These are phyloP conservation scores for Poronia punctata DNA, from an alignment of 495 filamentous ascomycete species.

Conservation along the genomic window DNA sequence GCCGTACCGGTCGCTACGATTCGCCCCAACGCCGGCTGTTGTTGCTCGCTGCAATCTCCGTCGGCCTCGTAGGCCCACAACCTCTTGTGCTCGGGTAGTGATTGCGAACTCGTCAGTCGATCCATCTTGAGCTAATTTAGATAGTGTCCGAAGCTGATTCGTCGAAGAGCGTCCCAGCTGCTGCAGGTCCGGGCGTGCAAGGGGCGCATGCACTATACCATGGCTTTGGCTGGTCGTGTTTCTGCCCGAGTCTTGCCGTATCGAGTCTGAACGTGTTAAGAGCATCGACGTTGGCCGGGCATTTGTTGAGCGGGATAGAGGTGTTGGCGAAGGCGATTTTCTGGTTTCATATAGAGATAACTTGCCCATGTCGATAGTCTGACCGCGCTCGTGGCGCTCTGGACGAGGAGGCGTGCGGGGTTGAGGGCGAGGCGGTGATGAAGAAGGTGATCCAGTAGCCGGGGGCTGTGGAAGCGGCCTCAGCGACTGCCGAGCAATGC, in stretches of 20 bases:
- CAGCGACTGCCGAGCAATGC: slow-evolving; percentile 65
- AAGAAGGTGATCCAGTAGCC: slow-evolving; percentile 38
- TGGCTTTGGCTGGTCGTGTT: slow-evolving; percentile 28
- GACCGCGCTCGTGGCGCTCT: slow-evolving; percentile 37
- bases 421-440: slow-evolving; percentile 6
- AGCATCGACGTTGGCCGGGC: slow-evolving; percentile 50
- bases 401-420: slow-evolving; percentile 20
- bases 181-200: slow-evolving; percentile 64
- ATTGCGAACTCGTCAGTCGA: slow-evolving; percentile 74
- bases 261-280: slow-evolving; percentile 44
- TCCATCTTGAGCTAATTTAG: slow-evolving; percentile 69
- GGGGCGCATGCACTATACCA: slow-evolving; percentile 28
- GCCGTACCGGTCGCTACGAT: slow-evolving; percentile 47
- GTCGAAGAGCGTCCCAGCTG: slow-evolving; percentile 78
- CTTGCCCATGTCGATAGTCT: slow-evolving; percentile 47
- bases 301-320: slow-evolving; percentile 31
- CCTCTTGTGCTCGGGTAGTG: slow-evolving; percentile 65
- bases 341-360: slow-evolving; percentile 32
- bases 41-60: slow-evolving; percentile 71
- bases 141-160: slow-evolving; percentile 80
- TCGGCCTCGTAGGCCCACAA: slow-evolving; percentile 79
- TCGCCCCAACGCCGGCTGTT: slow-evolving; percentile 35
- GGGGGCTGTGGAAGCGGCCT: slow-evolving; percentile 69
- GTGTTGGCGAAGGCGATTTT: slow-evolving; percentile 27
- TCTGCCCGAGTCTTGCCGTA: slow-evolving; percentile 25